Evolutionary conservation across 805 yeast genomes (phyloP).

Genomic region (Candida ipomoeae): DNA sequence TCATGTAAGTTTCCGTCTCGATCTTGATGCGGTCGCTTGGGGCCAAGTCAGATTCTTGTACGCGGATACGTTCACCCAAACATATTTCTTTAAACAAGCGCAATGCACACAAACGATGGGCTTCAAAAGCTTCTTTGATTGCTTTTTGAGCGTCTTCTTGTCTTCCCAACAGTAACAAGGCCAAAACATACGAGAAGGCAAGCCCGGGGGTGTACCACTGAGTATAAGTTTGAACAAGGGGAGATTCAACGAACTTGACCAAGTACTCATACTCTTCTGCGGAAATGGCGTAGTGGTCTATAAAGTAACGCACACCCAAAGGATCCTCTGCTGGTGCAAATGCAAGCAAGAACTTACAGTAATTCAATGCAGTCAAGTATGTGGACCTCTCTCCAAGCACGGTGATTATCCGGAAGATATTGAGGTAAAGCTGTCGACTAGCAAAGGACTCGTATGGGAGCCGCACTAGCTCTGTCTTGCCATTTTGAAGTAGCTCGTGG

Average conservation of each 20-base stretch:
- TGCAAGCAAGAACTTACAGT: slow-evolving; percentile 65
- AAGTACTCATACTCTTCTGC: slow-evolving; percentile 63
- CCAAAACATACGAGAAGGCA: slow-evolving; percentile 61
- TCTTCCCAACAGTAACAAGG: slow-evolving; percentile 46
- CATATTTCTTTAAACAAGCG: slow-evolving; percentile 48
- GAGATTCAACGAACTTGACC: slow-evolving; percentile 52
- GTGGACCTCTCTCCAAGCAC: slow-evolving; percentile 75
- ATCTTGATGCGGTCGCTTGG: slow-evolving; percentile 32
- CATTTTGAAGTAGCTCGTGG: slow-evolving; percentile 38
- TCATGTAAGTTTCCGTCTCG: slow-evolving; percentile 54
- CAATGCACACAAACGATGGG: slow-evolving; percentile 56
- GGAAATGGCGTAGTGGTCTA: slow-evolving; percentile 71
- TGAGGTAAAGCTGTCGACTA: slow-evolving; percentile 73
- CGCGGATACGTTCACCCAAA: slow-evolving; percentile 14
- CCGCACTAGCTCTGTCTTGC: slow-evolving; percentile 56
- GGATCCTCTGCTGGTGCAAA: slow-evolving; percentile 80
- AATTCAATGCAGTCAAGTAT: slow-evolving; percentile 69
- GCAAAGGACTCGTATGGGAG: slow-evolving; percentile 72
- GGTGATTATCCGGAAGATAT: slow-evolving; percentile 67
- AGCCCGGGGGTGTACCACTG: slow-evolving; percentile 74
- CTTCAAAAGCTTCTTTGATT: slow-evolving; percentile 47
- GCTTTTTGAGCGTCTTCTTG: slow-evolving; percentile 43
- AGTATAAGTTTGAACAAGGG: slow-evolving; percentile 51
- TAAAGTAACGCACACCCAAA: slow-evolving; percentile 74
- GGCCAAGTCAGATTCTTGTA: slow-evolving; percentile 2